phyloP scores from a whole-genome alignment of 1,284 basidiomycete genomes.

The Rhizopogon parksii region DNA sequence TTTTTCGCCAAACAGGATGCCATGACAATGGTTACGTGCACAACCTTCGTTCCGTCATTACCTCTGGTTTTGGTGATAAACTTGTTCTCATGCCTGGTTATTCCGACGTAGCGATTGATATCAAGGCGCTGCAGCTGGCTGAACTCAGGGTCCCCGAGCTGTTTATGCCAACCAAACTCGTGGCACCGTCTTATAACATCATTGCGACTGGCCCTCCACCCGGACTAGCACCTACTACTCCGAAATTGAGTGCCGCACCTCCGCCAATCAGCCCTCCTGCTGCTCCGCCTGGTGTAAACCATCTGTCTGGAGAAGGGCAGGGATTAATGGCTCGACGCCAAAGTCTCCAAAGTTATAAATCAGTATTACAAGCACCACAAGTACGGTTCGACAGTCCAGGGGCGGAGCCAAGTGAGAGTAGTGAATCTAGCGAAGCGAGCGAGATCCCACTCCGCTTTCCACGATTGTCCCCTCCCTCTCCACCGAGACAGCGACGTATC shows the following conservation, averaged over 20 bases:
- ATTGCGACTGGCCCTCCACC: conserved; percentile 23
- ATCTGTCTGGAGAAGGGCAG: conserved; percentile 12
- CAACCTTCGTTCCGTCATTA: conserved; percentile 55
- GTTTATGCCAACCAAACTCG: conserved; percentile 52
- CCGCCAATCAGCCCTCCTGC: conserved; percentile 7
- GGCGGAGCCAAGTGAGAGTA: conserved; percentile 24
- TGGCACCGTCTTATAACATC: conserved; percentile 21
- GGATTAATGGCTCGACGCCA: conserved; percentile 14
- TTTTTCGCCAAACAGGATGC: conserved; percentile 38
- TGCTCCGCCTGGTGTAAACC: conserved; percentile 11
- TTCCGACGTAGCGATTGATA: conserved; percentile 51
- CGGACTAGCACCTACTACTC: conserved; percentile 14
- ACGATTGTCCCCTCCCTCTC: conserved; percentile 22
- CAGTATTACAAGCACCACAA: conserved; percentile 16
- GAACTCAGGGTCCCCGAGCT: conserved; percentile 51
- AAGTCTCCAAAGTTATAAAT: conserved; percentile 30
- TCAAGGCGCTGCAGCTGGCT: conserved; percentile 49
- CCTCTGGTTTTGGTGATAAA: conserved; percentile 58
- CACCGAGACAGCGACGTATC: conserved; percentile 34
- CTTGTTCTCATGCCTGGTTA: conserved; percentile 62
- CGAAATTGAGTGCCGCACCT: conserved; percentile 12
- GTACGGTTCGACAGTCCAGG: background rate
- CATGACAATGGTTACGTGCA: conserved; percentile 71
- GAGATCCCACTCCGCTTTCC: conserved; percentile 14
- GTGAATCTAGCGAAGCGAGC: conserved; percentile 31